phyloP scores from a whole-genome alignment of 208 protist genomes.

The Trichomonas vaginalis region DNA sequence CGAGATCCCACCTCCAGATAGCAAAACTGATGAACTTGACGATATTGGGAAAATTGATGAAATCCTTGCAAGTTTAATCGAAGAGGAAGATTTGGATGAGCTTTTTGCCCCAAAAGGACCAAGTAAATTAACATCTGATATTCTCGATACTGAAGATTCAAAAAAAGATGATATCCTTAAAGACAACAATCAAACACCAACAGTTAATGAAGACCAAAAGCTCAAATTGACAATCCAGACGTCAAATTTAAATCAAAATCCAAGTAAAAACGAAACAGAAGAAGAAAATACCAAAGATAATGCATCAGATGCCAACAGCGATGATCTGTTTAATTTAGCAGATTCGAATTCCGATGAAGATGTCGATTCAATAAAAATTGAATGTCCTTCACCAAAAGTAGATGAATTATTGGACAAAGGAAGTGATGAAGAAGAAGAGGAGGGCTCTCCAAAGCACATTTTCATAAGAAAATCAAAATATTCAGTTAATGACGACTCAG shows the following conservation, averaged over 20 bases:
- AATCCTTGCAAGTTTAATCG: not conserved
- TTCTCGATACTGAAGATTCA: not conserved
- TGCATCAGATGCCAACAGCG: not conserved
- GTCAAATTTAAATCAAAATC: too few relatives aligned
- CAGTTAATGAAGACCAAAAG: not conserved
- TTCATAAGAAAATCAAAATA: too few relatives aligned
- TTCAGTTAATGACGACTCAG: too few relatives aligned
- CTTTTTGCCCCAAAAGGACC: too few relatives aligned
- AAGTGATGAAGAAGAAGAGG: not conserved
- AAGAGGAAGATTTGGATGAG: not conserved
- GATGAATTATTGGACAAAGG: not conserved
- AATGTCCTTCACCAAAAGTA: not conserved
- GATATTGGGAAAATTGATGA: not conserved
- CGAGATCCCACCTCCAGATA: not conserved
- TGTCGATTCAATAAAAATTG: not conserved
- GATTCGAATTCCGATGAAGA: not conserved
- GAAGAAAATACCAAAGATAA: not conserved
- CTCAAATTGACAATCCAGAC: not conserved
- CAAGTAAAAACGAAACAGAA: not conserved
- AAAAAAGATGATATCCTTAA: not conserved
- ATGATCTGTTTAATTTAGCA: not conserved
- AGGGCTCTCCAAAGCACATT: too few relatives aligned
- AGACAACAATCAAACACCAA: not conserved
- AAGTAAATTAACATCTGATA: too few relatives aligned
- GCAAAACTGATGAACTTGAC: not conserved